Percentiles rank a stretch among this genome's conserved stretches.
Conservation (phyloP, 495 filamentous ascomycete genomes). For the Aspergillus sclerotioniger region DNA sequence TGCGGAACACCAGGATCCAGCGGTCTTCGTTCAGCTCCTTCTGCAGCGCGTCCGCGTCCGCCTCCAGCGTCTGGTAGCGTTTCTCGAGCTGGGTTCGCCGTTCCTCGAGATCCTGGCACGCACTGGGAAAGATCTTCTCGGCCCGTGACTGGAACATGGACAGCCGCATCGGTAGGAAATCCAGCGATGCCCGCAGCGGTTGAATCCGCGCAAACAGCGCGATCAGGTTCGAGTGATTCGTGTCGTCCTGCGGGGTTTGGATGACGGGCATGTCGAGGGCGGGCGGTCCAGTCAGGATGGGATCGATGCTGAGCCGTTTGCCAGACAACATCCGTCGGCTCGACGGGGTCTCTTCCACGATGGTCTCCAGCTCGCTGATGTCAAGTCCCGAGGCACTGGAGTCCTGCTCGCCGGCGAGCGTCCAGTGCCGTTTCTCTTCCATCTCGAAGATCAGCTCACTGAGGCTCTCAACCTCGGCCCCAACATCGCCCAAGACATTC, state of each 20-base stretch:
- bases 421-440: conserved; percentile 86
- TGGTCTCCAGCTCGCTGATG: conserved; percentile 87
- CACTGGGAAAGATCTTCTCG: conserved; percentile 74
- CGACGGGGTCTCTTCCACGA: conserved; percentile 81
- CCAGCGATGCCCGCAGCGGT: conserved; percentile 84
- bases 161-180: conserved; percentile 95
- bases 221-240: conserved; percentile 69
- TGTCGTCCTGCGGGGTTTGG: conserved; percentile 68
- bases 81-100: conserved; percentile 68
- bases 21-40: conserved; percentile 91
- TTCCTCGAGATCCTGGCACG: conserved; percentile 82
- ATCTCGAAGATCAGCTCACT: conserved; percentile 87
- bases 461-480: conserved; percentile 81
- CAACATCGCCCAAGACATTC: conserved; percentile 88
- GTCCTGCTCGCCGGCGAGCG: conserved; percentile 57
- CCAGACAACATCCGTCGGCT: conserved; percentile 45
- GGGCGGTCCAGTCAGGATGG: conserved; percentile 55
- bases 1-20: conserved; percentile 92
- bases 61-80: conserved; percentile 77
- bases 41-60: conserved; percentile 80
- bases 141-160: conserved; percentile 80
- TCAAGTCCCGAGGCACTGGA: conserved; percentile 63
- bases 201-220: conserved; percentile 93
- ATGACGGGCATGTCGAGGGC: conserved; percentile 56
- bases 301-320: conserved; percentile 67